These are phyloP conservation scores for Phytopythium vexans DNA, from an alignment of 352 stramenopile genomes.

Conservation along the genomic window DNA sequence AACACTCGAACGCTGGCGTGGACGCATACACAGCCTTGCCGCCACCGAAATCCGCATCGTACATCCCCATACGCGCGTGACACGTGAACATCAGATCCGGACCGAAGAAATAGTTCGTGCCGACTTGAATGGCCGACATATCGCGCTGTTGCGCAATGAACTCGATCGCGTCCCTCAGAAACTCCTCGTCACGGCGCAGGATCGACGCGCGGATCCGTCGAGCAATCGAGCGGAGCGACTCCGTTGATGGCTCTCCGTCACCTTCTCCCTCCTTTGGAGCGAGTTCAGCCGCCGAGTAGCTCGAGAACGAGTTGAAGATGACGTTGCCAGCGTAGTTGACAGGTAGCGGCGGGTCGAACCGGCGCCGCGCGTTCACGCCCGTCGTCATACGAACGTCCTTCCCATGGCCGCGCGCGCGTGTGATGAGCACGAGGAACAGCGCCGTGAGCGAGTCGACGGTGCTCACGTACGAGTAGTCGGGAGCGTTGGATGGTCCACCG, in stretches of 20 bases:
- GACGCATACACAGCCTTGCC: conserved; percentile 34
- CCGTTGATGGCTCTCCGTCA: conserved; percentile 5
- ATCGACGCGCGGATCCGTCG: conserved; percentile 43
- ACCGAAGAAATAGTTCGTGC: conserved; percentile 46
- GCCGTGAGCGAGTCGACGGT: conserved; percentile 50
- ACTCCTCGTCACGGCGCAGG: conserved; percentile 27
- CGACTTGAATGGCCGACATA: conserved; percentile 28
- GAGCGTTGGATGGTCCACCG: conserved; percentile 1
- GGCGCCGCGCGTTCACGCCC: conserved; percentile 41
- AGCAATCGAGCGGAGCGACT: conserved; percentile 20
- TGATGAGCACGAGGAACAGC: conserved; percentile 48
- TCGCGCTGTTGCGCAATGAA: conserved; percentile 36
- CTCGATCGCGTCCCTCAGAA: conserved; percentile 45
- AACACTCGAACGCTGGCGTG: conserved; percentile 22
- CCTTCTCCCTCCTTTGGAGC: not conserved
- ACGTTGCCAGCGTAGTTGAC: conserved; percentile 46
- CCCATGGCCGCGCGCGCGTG: conserved; percentile 34
- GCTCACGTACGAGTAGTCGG: conserved; percentile 32
- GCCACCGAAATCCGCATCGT: conserved; percentile 48
- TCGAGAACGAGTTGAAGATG: conserved; percentile 49
- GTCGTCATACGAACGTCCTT: conserved; percentile 46
- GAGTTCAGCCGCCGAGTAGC: conserved; percentile 28
- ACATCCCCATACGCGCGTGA: conserved; percentile 55
- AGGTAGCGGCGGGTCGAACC: conserved; percentile 38
- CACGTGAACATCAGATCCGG: conserved; percentile 62